Percentiles rank a stretch among this genome's conserved stretches.
These are phyloP conservation scores for Hypoxylon sp. DNA, from an alignment of 2,329 filamentous ascomycete species.

Conservation along the genomic window DNA sequence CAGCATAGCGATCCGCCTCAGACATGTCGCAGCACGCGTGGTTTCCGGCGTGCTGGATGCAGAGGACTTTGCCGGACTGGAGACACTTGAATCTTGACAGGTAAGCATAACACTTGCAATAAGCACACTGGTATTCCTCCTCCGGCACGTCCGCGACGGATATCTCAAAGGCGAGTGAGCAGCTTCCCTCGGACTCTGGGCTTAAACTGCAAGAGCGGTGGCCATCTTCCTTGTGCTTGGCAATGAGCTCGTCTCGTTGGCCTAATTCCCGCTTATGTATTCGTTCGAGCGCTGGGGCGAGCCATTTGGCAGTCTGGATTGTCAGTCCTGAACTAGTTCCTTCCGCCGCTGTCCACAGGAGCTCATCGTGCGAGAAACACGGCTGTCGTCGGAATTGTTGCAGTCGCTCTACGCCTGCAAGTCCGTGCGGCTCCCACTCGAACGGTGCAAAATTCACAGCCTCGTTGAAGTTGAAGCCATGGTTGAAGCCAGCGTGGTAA, in stretches of 20 bases:
- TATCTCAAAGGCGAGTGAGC: slow-evolving; percentile 68
- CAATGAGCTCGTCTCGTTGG: slow-evolving; percentile 73
- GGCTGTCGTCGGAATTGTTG: slow-evolving; percentile 90
- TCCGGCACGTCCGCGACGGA: slow-evolving; percentile 82
- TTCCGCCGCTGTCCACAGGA: slow-evolving; percentile 88
- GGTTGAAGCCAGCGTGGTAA: slow-evolving; percentile 98
- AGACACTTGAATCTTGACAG: slow-evolving; percentile 89
- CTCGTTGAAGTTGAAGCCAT: slow-evolving; percentile 99
- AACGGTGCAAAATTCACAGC: slow-evolving; percentile 96
- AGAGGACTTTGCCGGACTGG: slow-evolving; percentile 82
- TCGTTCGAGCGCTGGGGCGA: slow-evolving; percentile 84
- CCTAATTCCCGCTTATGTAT: slow-evolving; percentile 77
- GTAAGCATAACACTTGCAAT: slow-evolving; percentile 93
- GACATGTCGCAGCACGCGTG: slow-evolving; percentile 80
- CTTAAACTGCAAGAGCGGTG: slow-evolving; percentile 64
- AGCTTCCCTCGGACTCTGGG: slow-evolving; percentile 59
- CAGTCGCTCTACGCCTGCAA: slow-evolving; percentile 84
- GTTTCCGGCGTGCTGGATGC: slow-evolving; percentile 80
- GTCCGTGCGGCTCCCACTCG: slow-evolving; percentile 95
- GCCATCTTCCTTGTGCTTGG: slow-evolving; percentile 66
- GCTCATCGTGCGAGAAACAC: slow-evolving; percentile 96
- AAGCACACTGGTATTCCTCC: slow-evolving; percentile 89
- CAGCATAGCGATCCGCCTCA: slow-evolving; percentile 72
- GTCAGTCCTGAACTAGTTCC: slow-evolving; percentile 72
- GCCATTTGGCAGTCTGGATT: slow-evolving; percentile 94